Evolutionary conservation across 139 green algal species (phyloP).

Genomic region (Closterium sp.): DNA sequence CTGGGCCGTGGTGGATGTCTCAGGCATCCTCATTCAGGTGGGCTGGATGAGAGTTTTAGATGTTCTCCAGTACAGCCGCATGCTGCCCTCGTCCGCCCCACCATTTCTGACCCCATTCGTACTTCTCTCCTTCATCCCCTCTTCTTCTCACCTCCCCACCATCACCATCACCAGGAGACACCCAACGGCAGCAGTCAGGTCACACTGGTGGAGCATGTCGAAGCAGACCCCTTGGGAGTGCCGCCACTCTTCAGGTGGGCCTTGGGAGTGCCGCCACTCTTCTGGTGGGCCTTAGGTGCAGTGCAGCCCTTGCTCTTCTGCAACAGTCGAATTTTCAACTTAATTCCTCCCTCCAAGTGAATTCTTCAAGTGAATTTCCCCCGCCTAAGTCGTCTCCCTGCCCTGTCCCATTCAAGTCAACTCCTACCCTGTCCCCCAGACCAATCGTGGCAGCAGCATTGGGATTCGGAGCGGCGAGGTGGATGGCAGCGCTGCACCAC

Average conservation of each 20-base stretch:
- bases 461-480: constrained; percentile 13
- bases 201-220: constrained; percentile 16
- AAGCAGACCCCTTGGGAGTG: constrained; percentile 1
- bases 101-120: neutral
- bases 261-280: constrained; percentile 12
- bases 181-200: neutral
- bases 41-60: too few species aligned
- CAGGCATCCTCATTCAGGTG: constrained; percentile 14
- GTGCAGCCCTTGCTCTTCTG: too few species aligned
- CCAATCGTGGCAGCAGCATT: neutral
- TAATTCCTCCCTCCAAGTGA: too few species aligned
- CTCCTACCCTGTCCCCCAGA: neutral
- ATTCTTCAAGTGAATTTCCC: neutral
- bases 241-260: constrained; percentile 19
- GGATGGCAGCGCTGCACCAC: constrained; percentile 17
- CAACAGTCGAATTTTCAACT: neutral
- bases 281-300: neutral
- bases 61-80: too few species aligned
- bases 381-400: too few species aligned
- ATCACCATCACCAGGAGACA: neutral
- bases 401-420: too few species aligned
- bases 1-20: constrained; percentile 18
- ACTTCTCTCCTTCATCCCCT: neutral
- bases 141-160: neutral
- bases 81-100: too few species aligned